Evolutionary conservation across 176 grass and related monocot genomes (phyloP), one percentile per base, ranked within the genome.

Genomic region (Miscanthus lutarioriparius): DNA sequence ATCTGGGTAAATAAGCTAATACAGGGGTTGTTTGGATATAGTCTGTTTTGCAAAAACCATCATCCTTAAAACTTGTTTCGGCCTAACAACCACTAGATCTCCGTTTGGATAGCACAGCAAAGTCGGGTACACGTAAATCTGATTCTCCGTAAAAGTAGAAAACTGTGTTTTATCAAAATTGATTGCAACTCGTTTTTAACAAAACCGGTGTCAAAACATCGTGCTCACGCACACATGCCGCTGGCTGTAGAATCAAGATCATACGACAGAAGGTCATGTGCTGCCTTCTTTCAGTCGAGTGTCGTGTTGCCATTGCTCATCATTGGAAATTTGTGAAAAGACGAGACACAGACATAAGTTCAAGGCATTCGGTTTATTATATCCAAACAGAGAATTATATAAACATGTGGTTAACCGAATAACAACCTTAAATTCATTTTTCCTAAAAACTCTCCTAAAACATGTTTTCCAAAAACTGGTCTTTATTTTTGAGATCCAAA

Each of bases 1-100:
- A 80, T 26, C 23, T 63, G 12, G 32, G 64, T 44, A 25, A 84
- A 81, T 65, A 28, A 82, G 23, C 61, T 73, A 19, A 81, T 67
- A 87, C 3, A 51, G 43, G n/a, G 58, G 58, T 26, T 26, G 58
- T 62, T 25, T 62, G 58, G 23, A 62, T 61, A 59, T 61, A 62
- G 23, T 26, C n/a, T 61, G n/a, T n/a, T 70, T 70, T 40, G 20
- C 4, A 1, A 19, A 67, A 37, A 67, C 6, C 16, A 67, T 17
- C 7, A 20, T 32, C 65, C 16, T 37, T 10, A 36, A 67, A 67
- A 67, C 64, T 67, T 2, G 64, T 36, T 36, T 35, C 6, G 0
- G 28, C 22, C 64, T 9, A 67, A 36, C 13, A 19, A 35, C 15
- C 15, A 14, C 30, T 36, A 35, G 26, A 67, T 61, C 56, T 61